Percentiles rank a stretch among this genome's conserved stretches.
Evolutionary conservation across 208 protist genomes (phyloP).

Genomic region (Leishmania tropica): DNA sequence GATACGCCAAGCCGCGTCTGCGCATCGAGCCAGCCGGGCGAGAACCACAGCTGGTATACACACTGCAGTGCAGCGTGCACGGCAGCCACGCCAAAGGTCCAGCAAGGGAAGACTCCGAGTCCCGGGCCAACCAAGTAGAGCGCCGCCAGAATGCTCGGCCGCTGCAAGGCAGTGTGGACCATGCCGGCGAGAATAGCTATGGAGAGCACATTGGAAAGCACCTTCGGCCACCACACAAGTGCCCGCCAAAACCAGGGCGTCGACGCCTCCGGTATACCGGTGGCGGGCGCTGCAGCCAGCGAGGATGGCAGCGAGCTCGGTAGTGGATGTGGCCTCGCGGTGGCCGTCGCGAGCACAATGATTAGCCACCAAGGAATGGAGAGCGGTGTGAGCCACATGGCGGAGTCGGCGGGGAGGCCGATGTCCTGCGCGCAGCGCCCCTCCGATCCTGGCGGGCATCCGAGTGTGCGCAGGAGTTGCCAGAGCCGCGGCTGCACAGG

Average conservation of each 20-base stretch:
- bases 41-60: slow-evolving; percentile 34
- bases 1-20: slow-evolving; percentile 19
- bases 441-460: slow-evolving; percentile 23
- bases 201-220: background rate
- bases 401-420: slow-evolving; percentile 18
- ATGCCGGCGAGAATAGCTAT: slow-evolving; percentile 14
- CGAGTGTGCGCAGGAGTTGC: slow-evolving; percentile 6
- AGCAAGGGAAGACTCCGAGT: slow-evolving; percentile 15
- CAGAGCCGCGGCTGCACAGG: slow-evolving; percentile 23
- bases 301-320: slow-evolving; percentile 10
- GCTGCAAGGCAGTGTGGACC: slow-evolving; percentile 16
- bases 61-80: slow-evolving; percentile 27
- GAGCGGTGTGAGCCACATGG: slow-evolving; percentile 29
- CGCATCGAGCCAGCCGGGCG: slow-evolving; percentile 17
- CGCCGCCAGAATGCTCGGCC: slow-evolving; percentile 21
- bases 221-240: slow-evolving; percentile 6
- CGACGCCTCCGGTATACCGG: background rate
- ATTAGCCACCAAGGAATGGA: slow-evolving; percentile 30
- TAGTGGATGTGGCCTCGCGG: slow-evolving; percentile 12
- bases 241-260: background rate
- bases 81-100: slow-evolving; percentile 16
- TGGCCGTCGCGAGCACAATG: slow-evolving; percentile 26
- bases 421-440: slow-evolving; percentile 24
- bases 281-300: background rate
- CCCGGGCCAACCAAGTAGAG: slow-evolving; percentile 23